Evolutionary conservation across 2,329 filamentous ascomycete species (phyloP), one percentile per base, ranked within the genome.

Genomic region (Teratosphaeria viscida): DNA sequence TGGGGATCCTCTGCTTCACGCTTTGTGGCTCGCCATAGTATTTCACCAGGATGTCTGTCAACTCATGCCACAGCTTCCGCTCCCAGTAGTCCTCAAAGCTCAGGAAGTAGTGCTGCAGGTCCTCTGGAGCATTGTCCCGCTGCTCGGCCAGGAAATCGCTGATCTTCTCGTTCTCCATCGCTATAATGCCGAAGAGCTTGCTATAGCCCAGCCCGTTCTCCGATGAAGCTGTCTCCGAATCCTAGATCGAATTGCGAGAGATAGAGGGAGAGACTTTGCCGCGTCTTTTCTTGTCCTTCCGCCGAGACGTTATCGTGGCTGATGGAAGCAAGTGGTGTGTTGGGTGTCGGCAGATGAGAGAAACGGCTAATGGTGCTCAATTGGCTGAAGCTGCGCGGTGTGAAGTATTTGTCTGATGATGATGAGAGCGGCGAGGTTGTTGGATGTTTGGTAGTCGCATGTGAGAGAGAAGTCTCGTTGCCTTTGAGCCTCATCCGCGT

Each of bases 51-150:
- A 87, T 81, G 72, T 96, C 88, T 39, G 94, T 99, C 67, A 99
- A 87, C 78, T 99, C 92, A 79, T 99, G 94, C 94, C 94, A 99
- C 77, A 99, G 83, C 79, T 96, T 96, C 70, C 92, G 87, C 81
- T 99, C 94, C 94, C 94, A 99, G 72, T 86, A 89, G 74, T 95
- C 91, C 80, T 99, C 94, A 66, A 99, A 96, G 70, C 87, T 85
- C 69, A 99, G 83, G 75, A 96, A 89, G 71, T 89, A 85, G 70
- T 87, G 83, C 77, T 96, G 92, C 57, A 95, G 84, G 74, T 95
- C 89, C 67, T 91, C 89, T 57, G 91, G 89, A 70, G 91, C 89
- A 73, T 86, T 81, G 72, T 96, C 90, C 73, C 91, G 88, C 83
- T 95, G 89, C 68, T 95, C 88, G 62, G 86, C 85, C 65, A 99